Conservation (phyloP, 208 protist species). For the Blastocrithidia nonstop region DNA sequence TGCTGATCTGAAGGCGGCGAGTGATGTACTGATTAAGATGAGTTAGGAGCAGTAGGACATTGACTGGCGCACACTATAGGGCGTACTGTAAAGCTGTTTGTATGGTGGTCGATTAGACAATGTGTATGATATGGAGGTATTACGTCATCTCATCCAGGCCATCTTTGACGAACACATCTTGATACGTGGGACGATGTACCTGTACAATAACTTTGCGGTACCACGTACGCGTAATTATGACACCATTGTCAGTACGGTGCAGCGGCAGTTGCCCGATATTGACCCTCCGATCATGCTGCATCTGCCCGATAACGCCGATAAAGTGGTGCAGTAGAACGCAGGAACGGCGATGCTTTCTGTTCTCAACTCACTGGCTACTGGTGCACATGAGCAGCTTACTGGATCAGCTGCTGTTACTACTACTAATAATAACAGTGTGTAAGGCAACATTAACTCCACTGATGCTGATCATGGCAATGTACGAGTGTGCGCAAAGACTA, state of each 20-base stretch:
- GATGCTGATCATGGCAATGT: slow-evolving; percentile 4
- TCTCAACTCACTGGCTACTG: slow-evolving; percentile 81
- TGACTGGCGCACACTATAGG: slow-evolving; percentile 85
- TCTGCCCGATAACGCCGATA: slow-evolving; percentile 89
- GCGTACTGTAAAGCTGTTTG: slow-evolving; percentile 87
- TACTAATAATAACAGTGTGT: slow-evolving; percentile 6
- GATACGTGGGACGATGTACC: slow-evolving; percentile 9
- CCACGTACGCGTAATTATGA: slow-evolving; percentile 33
- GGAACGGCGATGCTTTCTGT: slow-evolving; percentile 31
- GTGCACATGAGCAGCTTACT: background rate
- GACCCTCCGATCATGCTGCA: slow-evolving; percentile 70
- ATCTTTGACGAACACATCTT: slow-evolving; percentile 57
- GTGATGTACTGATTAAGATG: slow-evolving; percentile 67
- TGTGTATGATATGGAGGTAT: slow-evolving; percentile 67
- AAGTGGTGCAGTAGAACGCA: slow-evolving; percentile 70
- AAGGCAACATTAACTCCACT: background rate
- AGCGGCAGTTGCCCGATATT: slow-evolving; percentile 42
- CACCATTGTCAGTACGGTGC: slow-evolving; percentile 33
- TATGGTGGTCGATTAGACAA: slow-evolving; percentile 95
- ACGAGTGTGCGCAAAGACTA: slow-evolving; percentile 6
- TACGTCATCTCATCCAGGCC: slow-evolving; percentile 65
- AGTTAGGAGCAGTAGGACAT: slow-evolving; percentile 8
- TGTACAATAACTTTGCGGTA: slow-evolving; percentile 34
- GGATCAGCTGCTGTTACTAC: too few relatives aligned
- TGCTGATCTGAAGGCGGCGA: slow-evolving; percentile 87